A percentile compares a stretch with the other conserved stretches of the same genome.
These are phyloP conservation scores for Zancudomyces culisetae DNA, from an alignment of 371 early-diverging fungal species.

Conservation along the genomic window DNA sequence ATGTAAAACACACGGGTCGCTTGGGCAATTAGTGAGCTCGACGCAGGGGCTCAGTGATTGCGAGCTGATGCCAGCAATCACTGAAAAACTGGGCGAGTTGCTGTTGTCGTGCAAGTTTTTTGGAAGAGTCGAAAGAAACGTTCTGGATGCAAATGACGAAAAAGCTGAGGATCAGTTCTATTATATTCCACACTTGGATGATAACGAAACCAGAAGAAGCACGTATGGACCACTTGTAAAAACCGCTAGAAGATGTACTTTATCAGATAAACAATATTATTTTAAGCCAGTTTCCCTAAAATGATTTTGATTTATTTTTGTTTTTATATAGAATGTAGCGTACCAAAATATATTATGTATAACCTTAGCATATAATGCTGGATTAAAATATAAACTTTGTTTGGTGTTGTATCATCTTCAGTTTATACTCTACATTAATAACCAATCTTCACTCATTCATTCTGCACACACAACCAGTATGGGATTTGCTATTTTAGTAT, in stretches of 20 bases:
- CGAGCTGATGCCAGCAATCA: slow-evolving; percentile 12
- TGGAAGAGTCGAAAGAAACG: slow-evolving; percentile 22
- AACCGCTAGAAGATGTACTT: slow-evolving; percentile 23
- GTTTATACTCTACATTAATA: not conserved
- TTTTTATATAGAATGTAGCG: not conserved
- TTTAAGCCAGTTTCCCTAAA: slow-evolving; percentile 20
- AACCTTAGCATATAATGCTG: not conserved
- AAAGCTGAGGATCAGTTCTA: slow-evolving; percentile 24
- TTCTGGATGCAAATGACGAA: slow-evolving; percentile 23
- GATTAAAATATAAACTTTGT: not conserved
- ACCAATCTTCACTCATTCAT: not conserved
- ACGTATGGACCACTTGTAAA: slow-evolving; percentile 24
- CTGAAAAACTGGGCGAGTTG: slow-evolving; percentile 2
- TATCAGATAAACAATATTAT: slow-evolving; percentile 25
- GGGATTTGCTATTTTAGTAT: no score
- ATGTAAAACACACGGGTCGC: slow-evolving; percentile 5
- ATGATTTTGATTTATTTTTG: not conserved
- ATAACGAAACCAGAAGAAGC: slow-evolving; percentile 12
- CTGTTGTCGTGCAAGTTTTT: slow-evolving; percentile 9
- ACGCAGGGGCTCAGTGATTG: slow-evolving; percentile 9
- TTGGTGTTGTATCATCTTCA: no score
- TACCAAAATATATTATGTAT: not conserved
- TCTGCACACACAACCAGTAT: no score
- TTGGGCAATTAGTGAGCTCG: not conserved
- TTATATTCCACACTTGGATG: slow-evolving; percentile 19